These are phyloP conservation scores for Lactuca saligna DNA, from an alignment of 129 eudicot species.

Conservation along the genomic window DNA sequence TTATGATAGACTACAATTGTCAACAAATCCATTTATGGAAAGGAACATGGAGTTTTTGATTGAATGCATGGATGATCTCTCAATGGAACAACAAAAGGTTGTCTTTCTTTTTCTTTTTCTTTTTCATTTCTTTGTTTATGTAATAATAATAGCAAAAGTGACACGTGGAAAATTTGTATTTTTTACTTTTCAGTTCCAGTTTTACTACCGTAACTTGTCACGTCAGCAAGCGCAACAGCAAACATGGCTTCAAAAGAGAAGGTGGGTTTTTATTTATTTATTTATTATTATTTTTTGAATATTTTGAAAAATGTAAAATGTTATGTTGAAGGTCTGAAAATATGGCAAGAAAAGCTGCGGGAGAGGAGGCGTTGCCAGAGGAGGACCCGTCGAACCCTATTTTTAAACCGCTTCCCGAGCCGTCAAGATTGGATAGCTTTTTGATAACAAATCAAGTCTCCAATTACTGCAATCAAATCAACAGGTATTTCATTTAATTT, in stretches of 20 bases:
- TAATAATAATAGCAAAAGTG: background rate
- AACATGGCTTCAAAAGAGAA: constrained; percentile 98
- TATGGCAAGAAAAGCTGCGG: constrained; percentile 84
- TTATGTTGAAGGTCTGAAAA: constrained; percentile 68
- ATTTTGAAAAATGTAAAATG: too few species aligned
- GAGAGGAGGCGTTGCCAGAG: constrained; percentile 97
- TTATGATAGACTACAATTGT: constrained; percentile 81
- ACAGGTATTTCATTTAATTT: constrained; percentile 39
- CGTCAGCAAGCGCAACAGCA: constrained; percentile 99
- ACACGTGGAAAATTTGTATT: background rate
- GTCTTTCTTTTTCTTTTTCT: background rate
- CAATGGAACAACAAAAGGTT: constrained; percentile 95
- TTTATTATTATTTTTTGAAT: too few species aligned
- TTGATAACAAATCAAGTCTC: constrained; percentile 89
- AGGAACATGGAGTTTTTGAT: constrained; percentile 90
- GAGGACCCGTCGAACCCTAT: constrained; percentile 91
- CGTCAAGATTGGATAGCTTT: constrained; percentile 90
- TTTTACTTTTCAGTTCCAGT: constrained; percentile 66
- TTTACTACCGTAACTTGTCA: constrained; percentile 79
- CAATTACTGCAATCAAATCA: constrained; percentile 94
- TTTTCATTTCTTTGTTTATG: background rate
- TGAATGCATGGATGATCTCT: constrained; percentile 97
- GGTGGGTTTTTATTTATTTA: constrained; percentile 41
- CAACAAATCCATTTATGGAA: constrained; percentile 84
- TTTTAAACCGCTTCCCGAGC: constrained; percentile 90